These are phyloP conservation scores for Aphanomyces cochlioides DNA, from an alignment of 352 stramenopile genomes.

Conservation along the genomic window DNA sequence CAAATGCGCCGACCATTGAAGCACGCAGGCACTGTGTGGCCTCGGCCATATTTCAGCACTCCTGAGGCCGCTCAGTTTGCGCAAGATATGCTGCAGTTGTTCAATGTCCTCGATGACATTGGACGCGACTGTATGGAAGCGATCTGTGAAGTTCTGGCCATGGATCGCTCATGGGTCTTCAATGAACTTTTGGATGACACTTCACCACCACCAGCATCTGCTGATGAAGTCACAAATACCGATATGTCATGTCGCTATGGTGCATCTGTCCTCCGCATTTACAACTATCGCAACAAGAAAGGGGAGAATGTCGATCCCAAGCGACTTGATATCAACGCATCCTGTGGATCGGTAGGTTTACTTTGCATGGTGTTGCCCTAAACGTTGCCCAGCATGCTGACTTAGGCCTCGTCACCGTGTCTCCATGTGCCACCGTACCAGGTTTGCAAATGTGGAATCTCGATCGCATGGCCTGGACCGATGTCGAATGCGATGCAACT, in stretches of 20 bases:
- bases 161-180: slow-evolving; percentile 61
- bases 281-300: slow-evolving; percentile 79
- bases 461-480: slow-evolving; percentile 73
- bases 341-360: slow-evolving; percentile 47
- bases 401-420: slow-evolving; percentile 74
- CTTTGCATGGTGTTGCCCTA: neutral
- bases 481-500: slow-evolving; percentile 62
- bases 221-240: slow-evolving; percentile 32
- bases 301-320: slow-evolving; percentile 22
- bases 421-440: slow-evolving; percentile 62
- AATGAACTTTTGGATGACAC: slow-evolving; percentile 63
- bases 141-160: slow-evolving; percentile 63
- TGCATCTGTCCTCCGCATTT: slow-evolving; percentile 73
- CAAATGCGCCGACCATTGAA: slow-evolving; percentile 65
- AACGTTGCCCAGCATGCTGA: slow-evolving; percentile 49
- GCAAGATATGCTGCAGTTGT: slow-evolving; percentile 48
- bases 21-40: slow-evolving; percentile 69
- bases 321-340: slow-evolving; percentile 51
- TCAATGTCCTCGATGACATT: slow-evolving; percentile 62
- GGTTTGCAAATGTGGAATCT: slow-evolving; percentile 85
- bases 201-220: slow-evolving; percentile 35
- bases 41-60: slow-evolving; percentile 60
- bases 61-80: slow-evolving; percentile 45
- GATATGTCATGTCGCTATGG: slow-evolving; percentile 72
- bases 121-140: slow-evolving; percentile 71